Evolutionary conservation across 1,139 yeast species (phyloP).

Genomic region (Saccharomyces pastorianus): DNA sequence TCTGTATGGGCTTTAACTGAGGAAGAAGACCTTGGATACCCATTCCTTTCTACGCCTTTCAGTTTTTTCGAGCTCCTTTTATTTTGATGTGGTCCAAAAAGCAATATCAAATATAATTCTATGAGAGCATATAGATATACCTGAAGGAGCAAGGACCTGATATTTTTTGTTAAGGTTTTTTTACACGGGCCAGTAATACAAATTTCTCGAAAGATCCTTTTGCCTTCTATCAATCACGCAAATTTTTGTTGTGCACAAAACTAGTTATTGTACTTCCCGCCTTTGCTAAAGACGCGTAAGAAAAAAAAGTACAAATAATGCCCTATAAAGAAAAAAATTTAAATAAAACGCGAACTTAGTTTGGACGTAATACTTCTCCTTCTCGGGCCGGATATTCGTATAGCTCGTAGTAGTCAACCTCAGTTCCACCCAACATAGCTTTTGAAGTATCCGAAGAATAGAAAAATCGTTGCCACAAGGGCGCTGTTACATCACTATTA

Average conservation of each 20-base stretch:
- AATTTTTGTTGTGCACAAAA: neutral
- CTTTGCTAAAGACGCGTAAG: neutral
- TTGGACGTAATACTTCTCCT: neutral
- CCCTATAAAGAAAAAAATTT: neutral
- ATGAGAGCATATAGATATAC: neutral
- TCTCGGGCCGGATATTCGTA: conserved; percentile 40
- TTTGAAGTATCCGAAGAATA: conserved; percentile 53
- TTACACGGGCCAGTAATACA: neutral
- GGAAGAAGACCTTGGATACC: conserved; percentile 77
- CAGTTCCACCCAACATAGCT: conserved; percentile 49
- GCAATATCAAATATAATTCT: neutral
- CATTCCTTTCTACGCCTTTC: conserved; percentile 35
- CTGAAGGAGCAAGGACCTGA: neutral
- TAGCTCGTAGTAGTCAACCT: conserved; percentile 56
- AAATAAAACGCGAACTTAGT: neutral
- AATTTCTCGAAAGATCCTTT: neutral
- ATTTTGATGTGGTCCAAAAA: neutral
- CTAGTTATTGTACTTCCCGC: neutral
- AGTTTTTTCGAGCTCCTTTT: neutral
- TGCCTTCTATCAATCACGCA: neutral
- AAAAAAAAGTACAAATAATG: neutral
- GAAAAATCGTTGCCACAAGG: conserved; percentile 42
- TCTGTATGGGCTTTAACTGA: conserved; percentile 64
- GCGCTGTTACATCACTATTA: conserved; percentile 38
- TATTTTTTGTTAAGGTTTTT: neutral